Conservation (phyloP, 2,329 filamentous ascomycete genomes). For the Pleomassaria siparia region DNA sequence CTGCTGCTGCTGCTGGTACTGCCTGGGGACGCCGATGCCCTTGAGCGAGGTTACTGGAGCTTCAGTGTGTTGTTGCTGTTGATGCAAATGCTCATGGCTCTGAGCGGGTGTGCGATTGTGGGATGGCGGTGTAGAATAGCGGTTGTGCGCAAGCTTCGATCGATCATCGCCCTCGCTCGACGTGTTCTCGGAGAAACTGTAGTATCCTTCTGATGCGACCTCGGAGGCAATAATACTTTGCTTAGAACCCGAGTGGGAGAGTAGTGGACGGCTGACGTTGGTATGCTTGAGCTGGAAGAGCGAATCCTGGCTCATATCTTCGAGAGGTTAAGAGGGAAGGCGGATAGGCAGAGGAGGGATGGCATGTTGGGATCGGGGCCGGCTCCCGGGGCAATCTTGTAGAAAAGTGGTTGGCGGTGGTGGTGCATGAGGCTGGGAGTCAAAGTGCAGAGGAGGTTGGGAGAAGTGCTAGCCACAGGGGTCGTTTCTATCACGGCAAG, state of each 20-base stretch:
- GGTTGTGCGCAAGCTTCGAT: conserved; percentile 21
- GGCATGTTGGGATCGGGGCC: conserved; percentile 21
- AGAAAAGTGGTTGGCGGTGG: conserved; percentile 29
- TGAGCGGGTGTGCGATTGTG: conserved; percentile 35
- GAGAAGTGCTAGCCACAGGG: conserved; percentile 23
- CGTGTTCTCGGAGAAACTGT: conserved; percentile 46
- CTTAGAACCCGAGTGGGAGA: conserved; percentile 46
- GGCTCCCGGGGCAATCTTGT: conserved; percentile 27
- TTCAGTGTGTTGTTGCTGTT: conserved; percentile 16
- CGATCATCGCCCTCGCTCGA: conserved; percentile 41
- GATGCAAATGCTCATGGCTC: conserved; percentile 41
- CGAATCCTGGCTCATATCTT: conserved; percentile 41
- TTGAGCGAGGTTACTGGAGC: conserved; percentile 35
- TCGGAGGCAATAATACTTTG: conserved; percentile 52
- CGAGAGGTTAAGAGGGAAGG: conserved; percentile 26
- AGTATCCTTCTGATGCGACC: conserved; percentile 54
- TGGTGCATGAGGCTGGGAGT: conserved; percentile 24
- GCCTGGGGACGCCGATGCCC: conserved; percentile 36
- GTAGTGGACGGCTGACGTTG: conserved; percentile 45
- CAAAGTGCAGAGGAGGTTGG: conserved; percentile 21
- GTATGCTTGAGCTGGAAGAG: conserved; percentile 45
- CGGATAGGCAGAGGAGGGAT: conserved; percentile 30
- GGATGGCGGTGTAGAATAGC: conserved; percentile 40
- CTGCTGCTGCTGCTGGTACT: conserved; percentile 20
- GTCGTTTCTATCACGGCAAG: conserved; percentile 21